Evolutionary conservation across 148 eudicot genomes (phyloP).

Genomic region (Camellia japonica): DNA sequence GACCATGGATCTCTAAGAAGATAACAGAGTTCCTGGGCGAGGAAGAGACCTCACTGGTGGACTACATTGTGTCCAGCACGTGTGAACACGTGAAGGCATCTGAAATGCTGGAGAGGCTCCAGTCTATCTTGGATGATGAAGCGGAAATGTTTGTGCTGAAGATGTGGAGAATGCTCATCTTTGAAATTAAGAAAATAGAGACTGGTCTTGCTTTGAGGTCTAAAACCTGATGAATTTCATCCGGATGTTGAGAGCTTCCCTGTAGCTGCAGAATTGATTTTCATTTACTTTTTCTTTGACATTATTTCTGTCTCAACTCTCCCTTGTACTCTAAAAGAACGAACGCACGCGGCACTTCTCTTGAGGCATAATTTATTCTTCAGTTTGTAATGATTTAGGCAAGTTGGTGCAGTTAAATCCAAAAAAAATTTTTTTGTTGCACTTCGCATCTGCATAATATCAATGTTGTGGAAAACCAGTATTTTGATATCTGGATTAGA

Average conservation of each 20-base stretch:
- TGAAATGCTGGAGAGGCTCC: constrained; percentile 79
- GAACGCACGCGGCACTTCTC: neutral
- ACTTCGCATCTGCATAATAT: neutral
- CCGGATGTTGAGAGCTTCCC: neutral
- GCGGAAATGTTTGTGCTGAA: constrained; percentile 98
- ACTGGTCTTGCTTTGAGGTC: constrained; percentile 63
- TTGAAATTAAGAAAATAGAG: constrained; percentile 84
- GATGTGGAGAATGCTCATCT: constrained; percentile 99
- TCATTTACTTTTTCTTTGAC: neutral
- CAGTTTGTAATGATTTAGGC: constrained; percentile 5
- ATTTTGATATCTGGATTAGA: neutral
- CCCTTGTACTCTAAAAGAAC: constrained; percentile 3
- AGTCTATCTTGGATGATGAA: constrained; percentile 83
- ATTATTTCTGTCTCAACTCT: neutral
- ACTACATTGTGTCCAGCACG: constrained; percentile 76
- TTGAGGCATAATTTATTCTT: neutral
- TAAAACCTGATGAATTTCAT: constrained; percentile 34
- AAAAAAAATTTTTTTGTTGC: too few species aligned
- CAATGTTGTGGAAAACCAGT: neutral
- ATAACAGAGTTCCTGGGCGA: constrained; percentile 88
- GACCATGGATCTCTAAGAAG: constrained; percentile 97
- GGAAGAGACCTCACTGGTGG: constrained; percentile 83
- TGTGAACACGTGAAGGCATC: constrained; percentile 68
- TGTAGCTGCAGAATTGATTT: neutral
- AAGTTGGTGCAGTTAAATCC: too few species aligned